Conservation (phyloP, 768 basidiomycete genomes). For the Pleurotus pulmonarius region DNA sequence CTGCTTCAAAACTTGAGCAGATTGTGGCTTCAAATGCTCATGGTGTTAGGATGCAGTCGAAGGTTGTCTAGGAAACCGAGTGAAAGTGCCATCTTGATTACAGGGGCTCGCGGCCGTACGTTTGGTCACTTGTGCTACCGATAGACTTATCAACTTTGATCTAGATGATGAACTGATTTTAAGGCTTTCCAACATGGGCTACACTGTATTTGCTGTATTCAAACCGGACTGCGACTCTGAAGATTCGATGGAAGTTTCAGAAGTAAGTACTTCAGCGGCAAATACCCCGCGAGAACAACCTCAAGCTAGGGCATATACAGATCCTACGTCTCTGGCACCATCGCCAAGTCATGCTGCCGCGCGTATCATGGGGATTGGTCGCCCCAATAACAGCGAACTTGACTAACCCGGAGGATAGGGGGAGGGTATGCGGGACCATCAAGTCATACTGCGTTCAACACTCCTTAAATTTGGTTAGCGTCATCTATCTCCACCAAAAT, state of each 20-base stretch:
- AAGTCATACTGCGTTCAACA: constrained; percentile 5
- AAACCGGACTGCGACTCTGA: not conserved
- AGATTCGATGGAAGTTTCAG: constrained; percentile 2
- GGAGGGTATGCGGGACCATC: constrained; percentile 1
- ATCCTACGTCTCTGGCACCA: constrained; percentile 5
- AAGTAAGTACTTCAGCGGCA: not conserved
- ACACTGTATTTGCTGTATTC: constrained; percentile 8
- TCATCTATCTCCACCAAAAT: not conserved
- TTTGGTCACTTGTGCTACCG: not conserved
- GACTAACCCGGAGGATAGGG: not conserved
- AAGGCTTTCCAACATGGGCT: constrained; percentile 6
- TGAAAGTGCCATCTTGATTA: constrained; percentile 4
- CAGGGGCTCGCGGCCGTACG: constrained; percentile 3
- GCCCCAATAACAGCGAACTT: constrained; percentile 4
- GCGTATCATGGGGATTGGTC: constrained; percentile 2
- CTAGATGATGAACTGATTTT: not conserved
- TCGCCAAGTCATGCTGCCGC: not conserved
- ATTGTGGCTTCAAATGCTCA: not conserved
- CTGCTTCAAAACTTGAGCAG: not conserved
- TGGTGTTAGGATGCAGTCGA: not conserved
- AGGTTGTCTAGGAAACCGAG: not conserved
- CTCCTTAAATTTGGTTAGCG: not conserved
- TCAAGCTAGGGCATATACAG: not conserved
- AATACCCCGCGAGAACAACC: too few species aligned
- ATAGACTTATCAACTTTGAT: not conserved